Percentiles rank a stretch among this genome's conserved stretches.
phyloP scores from a whole-genome alignment of 176 grass and related monocot species.

The Juncus inflexus region DNA sequence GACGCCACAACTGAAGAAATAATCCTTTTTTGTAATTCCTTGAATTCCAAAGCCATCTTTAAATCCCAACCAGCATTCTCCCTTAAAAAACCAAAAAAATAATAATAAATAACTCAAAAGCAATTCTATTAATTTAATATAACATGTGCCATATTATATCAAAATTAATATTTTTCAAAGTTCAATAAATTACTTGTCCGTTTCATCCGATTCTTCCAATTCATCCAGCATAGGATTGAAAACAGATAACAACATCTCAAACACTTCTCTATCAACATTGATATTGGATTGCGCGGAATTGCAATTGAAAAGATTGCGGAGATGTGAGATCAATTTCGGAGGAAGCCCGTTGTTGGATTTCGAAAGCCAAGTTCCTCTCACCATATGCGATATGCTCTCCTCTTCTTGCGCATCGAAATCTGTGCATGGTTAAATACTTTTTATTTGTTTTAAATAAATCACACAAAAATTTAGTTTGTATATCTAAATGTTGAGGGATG shows the following conservation, averaged over 20 bases:
- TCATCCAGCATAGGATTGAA: constrained; percentile 80
- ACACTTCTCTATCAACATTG: constrained; percentile 51
- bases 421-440: constrained; percentile 17
- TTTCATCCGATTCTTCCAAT: constrained; percentile 38
- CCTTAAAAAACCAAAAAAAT: constrained; percentile 33
- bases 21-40: constrained; percentile 61
- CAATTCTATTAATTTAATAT: constrained; percentile 8
- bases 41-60: constrained; percentile 60
- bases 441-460: neutral
- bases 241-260: constrained; percentile 70
- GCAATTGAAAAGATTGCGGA: constrained; percentile 51
- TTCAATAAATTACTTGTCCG: constrained; percentile 32
- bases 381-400: constrained; percentile 46
- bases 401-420: constrained; percentile 62
- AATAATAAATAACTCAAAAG: neutral
- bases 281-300: constrained; percentile 21
- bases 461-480: no score
- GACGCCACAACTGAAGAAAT: constrained; percentile 56
- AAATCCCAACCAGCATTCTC: constrained; percentile 54
- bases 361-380: constrained; percentile 78
- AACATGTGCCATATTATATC: constrained; percentile 6
- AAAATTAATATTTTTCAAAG: neutral
- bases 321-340: constrained; percentile 53
- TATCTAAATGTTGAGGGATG: no score
- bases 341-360: constrained; percentile 55